Conservation (phyloP, 1,284 basidiomycete species). For the Mixia osmundae region DNA sequence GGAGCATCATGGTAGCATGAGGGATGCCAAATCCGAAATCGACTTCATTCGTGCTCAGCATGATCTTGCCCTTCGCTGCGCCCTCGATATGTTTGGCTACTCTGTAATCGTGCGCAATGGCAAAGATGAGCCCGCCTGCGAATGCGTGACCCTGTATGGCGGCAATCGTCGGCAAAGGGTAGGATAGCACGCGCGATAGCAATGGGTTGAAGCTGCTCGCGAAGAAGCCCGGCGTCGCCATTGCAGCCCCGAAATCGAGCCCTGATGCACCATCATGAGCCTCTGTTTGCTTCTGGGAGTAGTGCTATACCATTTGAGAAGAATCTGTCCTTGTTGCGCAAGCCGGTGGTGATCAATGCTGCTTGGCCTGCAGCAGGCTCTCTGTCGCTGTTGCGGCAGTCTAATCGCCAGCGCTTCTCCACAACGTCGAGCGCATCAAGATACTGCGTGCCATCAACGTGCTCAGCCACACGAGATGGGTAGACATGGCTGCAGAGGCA, state of each 20-base stretch:
- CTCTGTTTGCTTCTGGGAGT: background rate
- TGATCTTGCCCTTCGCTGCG: conserved; percentile 8
- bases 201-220: conserved; percentile 6
- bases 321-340: conserved; percentile 4
- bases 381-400: no score
- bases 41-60: conserved; percentile 13
- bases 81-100: conserved; percentile 12
- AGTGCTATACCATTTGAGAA: conserved; percentile 4
- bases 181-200: conserved; percentile 13
- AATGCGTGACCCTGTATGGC: conserved; percentile 19
- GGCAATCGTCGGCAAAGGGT: conserved; percentile 17
- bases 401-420: no score
- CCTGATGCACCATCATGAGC: background rate
- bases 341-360: conserved; percentile 5
- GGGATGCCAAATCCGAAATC: conserved; percentile 9
- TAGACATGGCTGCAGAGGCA: no score
- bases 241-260: conserved; percentile 5
- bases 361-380: no score
- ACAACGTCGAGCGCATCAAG: no score
- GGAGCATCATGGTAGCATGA: conserved; percentile 5
- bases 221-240: conserved; percentile 5
- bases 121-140: conserved; percentile 16
- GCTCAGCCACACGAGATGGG: no score
- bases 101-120: conserved; percentile 15
- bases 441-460: no score